phyloP scores from a whole-genome alignment of 768 basidiomycete genomes.

The Tylopilus sp. region DNA sequence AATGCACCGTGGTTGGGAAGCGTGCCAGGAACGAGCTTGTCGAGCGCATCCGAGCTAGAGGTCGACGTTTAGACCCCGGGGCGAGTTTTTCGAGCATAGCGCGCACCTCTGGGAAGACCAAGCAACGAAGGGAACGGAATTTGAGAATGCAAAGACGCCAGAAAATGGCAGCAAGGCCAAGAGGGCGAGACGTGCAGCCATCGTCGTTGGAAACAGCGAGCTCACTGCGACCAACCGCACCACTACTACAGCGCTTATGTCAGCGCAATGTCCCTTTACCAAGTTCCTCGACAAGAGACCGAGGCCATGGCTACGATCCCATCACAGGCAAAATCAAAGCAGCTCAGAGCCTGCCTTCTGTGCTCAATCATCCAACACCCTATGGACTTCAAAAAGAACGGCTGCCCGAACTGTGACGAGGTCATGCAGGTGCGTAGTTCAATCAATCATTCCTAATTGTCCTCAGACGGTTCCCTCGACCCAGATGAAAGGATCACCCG shows the following conservation, averaged over 20 bases:
- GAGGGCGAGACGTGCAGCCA: slow-evolving; percentile 43
- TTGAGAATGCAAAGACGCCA: slow-evolving; percentile 50
- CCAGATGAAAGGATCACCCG: slow-evolving; percentile 85
- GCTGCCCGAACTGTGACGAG: slow-evolving; percentile 98
- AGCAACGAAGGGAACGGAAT: slow-evolving; percentile 61
- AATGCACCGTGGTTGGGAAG: slow-evolving; percentile 34
- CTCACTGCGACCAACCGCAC: background rate
- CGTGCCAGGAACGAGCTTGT: slow-evolving; percentile 36
- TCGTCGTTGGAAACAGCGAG: slow-evolving; percentile 28
- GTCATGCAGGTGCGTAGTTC: slow-evolving; percentile 72
- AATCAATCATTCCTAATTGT: background rate
- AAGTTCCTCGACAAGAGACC: background rate
- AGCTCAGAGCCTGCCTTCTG: slow-evolving; percentile 86
- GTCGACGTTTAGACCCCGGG: too few relatives aligned
- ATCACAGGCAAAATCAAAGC: slow-evolving; percentile 59
- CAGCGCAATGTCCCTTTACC: background rate
- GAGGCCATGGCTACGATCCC: slow-evolving; percentile 51
- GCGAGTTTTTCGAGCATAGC: too few relatives aligned
- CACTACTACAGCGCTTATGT: background rate
- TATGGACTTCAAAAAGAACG: slow-evolving; percentile 75
- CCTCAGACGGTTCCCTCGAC: background rate
- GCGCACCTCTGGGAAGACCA: slow-evolving; percentile 74
- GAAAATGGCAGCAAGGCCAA: slow-evolving; percentile 43
- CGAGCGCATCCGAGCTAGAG: slow-evolving; percentile 52
- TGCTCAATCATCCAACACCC: slow-evolving; percentile 89